Base-by-base conservation (phyloP, 495 filamentous ascomycete species). In the Saxispiralis lemnorum region DNA sequence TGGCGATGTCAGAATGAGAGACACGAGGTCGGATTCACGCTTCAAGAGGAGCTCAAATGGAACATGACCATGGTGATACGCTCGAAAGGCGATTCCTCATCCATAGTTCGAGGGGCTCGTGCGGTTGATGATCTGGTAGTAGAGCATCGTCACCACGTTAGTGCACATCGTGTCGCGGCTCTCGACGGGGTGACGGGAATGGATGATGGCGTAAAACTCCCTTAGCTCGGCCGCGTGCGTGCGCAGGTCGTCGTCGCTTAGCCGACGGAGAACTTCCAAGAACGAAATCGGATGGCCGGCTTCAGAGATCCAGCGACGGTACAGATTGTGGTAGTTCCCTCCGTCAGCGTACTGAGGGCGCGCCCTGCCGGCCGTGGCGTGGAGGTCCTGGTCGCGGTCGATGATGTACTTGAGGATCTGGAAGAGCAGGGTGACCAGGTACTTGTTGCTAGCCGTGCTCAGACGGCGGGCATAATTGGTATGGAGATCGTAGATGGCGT, bases 261-360 rank as follows among this genome's bases (percentile, higher is more conserved):
- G 15, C 11, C 14, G 15, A 1, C 43, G 17, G 20, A 49, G 18
- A 10, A 41, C 31, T 6, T n/a, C 42, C n/a, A 47, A 13, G 34
- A 43, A 43, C 35, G n/a, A n/a, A 5, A 18, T n/a, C 1, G 48
- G 39, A 15, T 40, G 20, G 12, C 32, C 45, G 13, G 34, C 17
- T 9, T 12, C 28, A 9, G 48, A 31, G 2, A 51, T 14, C 20
- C 46, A 47, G 16, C 44, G 19, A 6, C 45, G 20, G 12, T 38
- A 44, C 7, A 45, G 44, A 6, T 46, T 34, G 24, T n/a, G 17
- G 7, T 20, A 32, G n/a, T 15, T 37, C 19, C 35, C 39, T 20
- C 38, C 39, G n/a, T 39, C 43, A n/a, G 48, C 48, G 18, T 37
- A 51, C 7, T 19, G 7, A 2, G 44, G 38, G 4, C 39, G 48